Percentiles rank a stretch among this genome's conserved stretches.
Conservation (phyloP, 495 filamentous ascomycete genomes). For the Penicillium roqueforti region DNA sequence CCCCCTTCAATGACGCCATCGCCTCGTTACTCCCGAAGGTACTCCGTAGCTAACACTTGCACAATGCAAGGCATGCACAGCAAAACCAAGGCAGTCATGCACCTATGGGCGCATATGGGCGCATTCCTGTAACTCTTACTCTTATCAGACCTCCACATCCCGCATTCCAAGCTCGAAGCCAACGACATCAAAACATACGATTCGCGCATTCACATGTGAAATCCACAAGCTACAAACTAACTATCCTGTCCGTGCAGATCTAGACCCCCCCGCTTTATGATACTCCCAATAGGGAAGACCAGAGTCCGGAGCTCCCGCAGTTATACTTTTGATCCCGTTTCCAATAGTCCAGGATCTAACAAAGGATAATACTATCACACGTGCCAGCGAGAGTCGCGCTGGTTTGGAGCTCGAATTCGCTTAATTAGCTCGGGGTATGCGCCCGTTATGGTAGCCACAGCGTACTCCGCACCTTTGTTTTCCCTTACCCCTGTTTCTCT, state of each 20-base stretch:
- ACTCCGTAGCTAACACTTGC: neutral
- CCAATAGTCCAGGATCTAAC: neutral
- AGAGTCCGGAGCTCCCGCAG: slow-evolving; percentile 1
- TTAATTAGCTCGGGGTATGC: neutral
- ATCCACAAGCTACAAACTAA: no score
- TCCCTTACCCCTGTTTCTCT: neutral
- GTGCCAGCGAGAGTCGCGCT: neutral
- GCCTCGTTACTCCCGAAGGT: neutral
- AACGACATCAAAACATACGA: neutral
- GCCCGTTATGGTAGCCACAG: neutral
- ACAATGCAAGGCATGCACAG: neutral
- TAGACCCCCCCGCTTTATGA: slow-evolving; percentile 1
- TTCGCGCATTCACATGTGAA: slow-evolving; percentile 1
- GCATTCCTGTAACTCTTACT: neutral
- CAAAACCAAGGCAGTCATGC: neutral
- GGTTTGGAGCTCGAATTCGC: neutral
- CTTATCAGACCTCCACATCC: neutral
- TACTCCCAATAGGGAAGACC: neutral
- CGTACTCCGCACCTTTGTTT: neutral
- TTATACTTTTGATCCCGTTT: neutral
- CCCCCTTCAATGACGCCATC: neutral
- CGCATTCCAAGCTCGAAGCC: neutral
- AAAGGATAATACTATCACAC: neutral
- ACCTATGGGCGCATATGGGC: no score
- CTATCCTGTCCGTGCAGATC: neutral